Evolutionary conservation across 768 basidiomycete species (phyloP), one percentile per base, ranked within the genome.

Genomic region (Boletellus emodensis): DNA sequence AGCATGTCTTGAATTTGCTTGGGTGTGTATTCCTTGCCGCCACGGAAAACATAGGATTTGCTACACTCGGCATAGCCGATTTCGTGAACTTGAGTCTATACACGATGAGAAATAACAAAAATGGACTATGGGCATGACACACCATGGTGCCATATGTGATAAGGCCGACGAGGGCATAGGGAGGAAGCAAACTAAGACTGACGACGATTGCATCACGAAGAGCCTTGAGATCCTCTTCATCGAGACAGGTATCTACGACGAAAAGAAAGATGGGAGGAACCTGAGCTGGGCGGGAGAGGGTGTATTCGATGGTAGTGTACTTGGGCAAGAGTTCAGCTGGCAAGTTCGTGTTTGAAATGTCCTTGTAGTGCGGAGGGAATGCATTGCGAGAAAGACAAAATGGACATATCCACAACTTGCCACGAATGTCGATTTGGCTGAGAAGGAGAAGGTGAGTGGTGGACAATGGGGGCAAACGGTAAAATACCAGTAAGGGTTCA

Each of bases 1-100:
- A 98, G 87, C 94, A 99, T 98, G 61, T 98, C 95, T 69, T 93
- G 90, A 57, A 98, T 97, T 58, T 96, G 93, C 73, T 98, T 98
- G 36, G 90, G 84, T 48, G 84, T 71, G 66, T 99, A 98, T 61
- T 99, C 96, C 71, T 98, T 99, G 12, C 87, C 90, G 39, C 96
- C 96, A 24, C 95, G 87, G 84, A 99, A 99, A 49, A 98, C 96
- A 69, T 96, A 98, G 4, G 94, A 96, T 69, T 98, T 98, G 72
- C 83, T 90, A 72, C 94, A 98, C 66, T 95, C 90, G 2, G 84
- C 80, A 61, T 97, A 98, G 30, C 94, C 94, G 33, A 98, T 87
- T 73, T 99, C 96, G 68, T 99, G 96, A 1, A 99, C 92, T 86
- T 95, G 94, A 7, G 95, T 81, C 95, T 97, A 20, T 50, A n/a